These are phyloP conservation scores for Globisporangium orthogonon DNA, from an alignment of 352 stramenopile genomes.

Conservation along the genomic window DNA sequence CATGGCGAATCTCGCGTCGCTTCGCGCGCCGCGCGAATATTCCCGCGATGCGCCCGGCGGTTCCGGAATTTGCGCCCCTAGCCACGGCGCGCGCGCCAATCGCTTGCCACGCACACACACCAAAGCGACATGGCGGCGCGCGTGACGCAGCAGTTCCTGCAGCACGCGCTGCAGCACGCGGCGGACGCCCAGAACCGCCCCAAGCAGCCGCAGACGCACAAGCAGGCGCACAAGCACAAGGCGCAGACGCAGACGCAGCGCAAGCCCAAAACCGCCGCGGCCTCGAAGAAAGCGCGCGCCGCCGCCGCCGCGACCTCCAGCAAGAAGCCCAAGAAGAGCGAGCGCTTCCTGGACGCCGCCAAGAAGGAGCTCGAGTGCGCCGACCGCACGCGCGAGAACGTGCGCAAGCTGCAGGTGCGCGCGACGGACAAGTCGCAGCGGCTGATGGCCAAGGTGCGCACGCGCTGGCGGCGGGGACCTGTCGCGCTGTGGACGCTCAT, in stretches of 20 bases:
- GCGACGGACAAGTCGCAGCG: slow-evolving; percentile 50
- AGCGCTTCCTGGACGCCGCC: slow-evolving; percentile 50
- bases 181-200: too few species aligned
- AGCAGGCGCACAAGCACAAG: background rate
- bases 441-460: slow-evolving; percentile 54
- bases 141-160: slow-evolving; percentile 72
- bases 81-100: too few species aligned
- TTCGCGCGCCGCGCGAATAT: background rate
- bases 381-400: slow-evolving; percentile 49
- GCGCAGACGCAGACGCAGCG: slow-evolving; percentile 16
- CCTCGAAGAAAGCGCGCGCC: slow-evolving; percentile 15
- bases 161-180: slow-evolving; percentile 29
- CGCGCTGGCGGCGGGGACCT: too few species aligned
- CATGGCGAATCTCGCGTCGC: background rate
- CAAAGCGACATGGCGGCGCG: slow-evolving; percentile 41
- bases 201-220: background rate
- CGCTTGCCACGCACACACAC: too few species aligned
- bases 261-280: slow-evolving; percentile 8
- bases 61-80: background rate
- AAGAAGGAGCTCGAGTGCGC: slow-evolving; percentile 42
- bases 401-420: slow-evolving; percentile 56
- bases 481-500: background rate
- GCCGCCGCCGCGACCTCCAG: background rate
- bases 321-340: slow-evolving; percentile 18
- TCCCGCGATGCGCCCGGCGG: too few species aligned